Percentiles rank a stretch among this genome's conserved stretches.
phyloP scores from a whole-genome alignment of 208 protist species.

The Novymonas esmeraldas region DNA sequence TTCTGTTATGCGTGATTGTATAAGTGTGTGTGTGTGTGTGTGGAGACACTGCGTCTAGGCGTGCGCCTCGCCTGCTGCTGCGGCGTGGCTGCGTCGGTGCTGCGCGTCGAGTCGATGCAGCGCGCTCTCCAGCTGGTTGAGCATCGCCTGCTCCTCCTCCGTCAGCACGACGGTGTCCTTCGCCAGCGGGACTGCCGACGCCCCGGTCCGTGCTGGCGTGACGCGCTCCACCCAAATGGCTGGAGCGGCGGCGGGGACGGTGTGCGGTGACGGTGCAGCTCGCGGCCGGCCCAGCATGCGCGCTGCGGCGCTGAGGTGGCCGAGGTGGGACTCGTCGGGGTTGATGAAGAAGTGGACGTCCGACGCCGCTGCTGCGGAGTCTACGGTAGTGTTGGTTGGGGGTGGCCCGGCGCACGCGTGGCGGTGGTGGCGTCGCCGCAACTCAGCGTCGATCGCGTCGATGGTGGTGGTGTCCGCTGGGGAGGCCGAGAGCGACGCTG shows the following conservation, averaged over 20 bases:
- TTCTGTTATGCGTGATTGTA: too few relatives aligned
- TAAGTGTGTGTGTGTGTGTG: too few relatives aligned
- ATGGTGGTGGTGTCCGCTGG: constrained; percentile 21
- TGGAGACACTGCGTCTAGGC: background rate
- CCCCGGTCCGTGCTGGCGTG: constrained; percentile 2
- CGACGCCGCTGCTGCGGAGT: too few relatives aligned
- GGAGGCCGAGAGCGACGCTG: constrained; percentile 1
- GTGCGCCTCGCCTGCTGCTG: background rate
- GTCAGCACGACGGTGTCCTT: constrained; percentile 20
- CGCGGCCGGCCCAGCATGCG: background rate
- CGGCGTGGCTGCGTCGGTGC: constrained; percentile 6
- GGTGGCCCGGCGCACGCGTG: too few relatives aligned
- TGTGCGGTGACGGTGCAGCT: background rate
- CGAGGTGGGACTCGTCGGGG: background rate
- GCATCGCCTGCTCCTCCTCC: constrained; percentile 26
- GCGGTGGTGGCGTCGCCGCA: constrained; percentile 13
- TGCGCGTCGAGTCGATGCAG: constrained; percentile 20
- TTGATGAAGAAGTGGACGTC: background rate
- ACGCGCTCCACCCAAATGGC: constrained; percentile 1
- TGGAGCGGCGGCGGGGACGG: background rate
- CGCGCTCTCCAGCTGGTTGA: constrained; percentile 25
- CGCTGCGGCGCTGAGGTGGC: background rate
- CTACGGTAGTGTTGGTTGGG: too few relatives aligned
- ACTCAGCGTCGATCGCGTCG: constrained; percentile 12
- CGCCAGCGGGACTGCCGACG: background rate